Evolutionary conservation across 305 asterid species (phyloP), one percentile per base, ranked within the genome.

Genomic region (Rubia peregrina): DNA sequence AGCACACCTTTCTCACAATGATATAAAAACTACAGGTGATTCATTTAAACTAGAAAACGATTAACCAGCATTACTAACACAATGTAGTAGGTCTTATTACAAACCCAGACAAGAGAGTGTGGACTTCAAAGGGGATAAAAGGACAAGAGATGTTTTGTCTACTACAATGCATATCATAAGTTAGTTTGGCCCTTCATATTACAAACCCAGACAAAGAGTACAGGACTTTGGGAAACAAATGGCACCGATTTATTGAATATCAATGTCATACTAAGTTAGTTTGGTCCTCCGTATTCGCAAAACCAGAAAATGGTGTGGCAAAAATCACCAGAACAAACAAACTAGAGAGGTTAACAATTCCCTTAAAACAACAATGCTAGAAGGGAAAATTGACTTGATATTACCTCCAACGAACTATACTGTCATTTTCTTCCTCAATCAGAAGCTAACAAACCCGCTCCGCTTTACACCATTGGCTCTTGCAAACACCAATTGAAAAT

Each of bases 401-500:
- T 70, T 70, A 70, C 67, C 73, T 70, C 73, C 67, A 24, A 70
- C 16, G 12, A 19, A 48, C 63, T 51, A 69, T 9, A 69, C 65
- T 55, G 41, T 57, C 33, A 41, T 57, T 51, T 49, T 65, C 69
- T 62, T 36, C 51, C 4, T 22, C 62, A 43, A 57, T 16, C 73
- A 30, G n/a, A 69, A 56, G 75, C 49, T 48, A 53, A 62, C 30
- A 70, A 65, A 65, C 43, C 57, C 40, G 53, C 63, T 30, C 61
- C 26, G 41, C 24, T 2, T 13, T 70, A 70, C 69, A 72, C 69
- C 75, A 43, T 16, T 42, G 61, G 56, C 68, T 51, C 69, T 61
- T 67, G 71, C 73, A 72, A 76, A 71, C 72, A 65, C 48, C 73
- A 60, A 68, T 36, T 43, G 56, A 40, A 72, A 76, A 72, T 49